Conservation (phyloP, 1,284 basidiomycete species). For the Vanrija pseudolonga region DNA sequence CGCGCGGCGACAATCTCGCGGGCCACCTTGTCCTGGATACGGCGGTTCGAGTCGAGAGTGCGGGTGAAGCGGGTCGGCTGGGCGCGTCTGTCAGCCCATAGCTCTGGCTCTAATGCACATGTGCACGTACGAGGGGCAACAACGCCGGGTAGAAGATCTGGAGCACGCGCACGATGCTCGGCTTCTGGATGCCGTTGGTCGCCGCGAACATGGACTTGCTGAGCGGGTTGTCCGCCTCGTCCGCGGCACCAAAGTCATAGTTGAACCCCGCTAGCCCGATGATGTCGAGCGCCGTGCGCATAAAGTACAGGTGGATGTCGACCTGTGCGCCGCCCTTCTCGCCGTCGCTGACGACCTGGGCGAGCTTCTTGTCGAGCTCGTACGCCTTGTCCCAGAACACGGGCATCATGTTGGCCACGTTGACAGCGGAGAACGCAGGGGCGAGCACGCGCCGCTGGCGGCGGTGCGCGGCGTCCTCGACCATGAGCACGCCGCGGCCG, state of each 20-base stretch:
- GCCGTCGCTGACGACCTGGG: constrained; percentile 21
- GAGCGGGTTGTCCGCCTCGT: constrained; percentile 55
- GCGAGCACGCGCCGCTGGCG: constrained; percentile 54
- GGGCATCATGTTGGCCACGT: constrained; percentile 52
- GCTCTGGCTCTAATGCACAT: background rate
- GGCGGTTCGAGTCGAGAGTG: background rate
- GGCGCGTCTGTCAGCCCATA: too few species aligned
- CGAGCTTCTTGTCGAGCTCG: constrained; percentile 50
- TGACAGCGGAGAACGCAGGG: constrained; percentile 47
- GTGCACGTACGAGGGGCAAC: background rate
- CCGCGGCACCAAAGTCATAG: constrained; percentile 57
- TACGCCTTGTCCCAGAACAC: constrained; percentile 63
- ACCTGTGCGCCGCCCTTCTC: constrained; percentile 39
- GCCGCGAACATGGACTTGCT: constrained; percentile 58
- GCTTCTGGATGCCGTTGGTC: constrained; percentile 53
- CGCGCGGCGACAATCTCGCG: constrained; percentile 29
- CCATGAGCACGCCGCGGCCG: constrained; percentile 44
- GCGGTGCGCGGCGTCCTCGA: constrained; percentile 55
- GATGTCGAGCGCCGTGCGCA: constrained; percentile 64
- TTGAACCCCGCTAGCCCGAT: constrained; percentile 69
- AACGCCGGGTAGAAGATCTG: constrained; percentile 14
- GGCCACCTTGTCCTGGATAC: constrained; percentile 3
- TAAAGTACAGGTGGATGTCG: constrained; percentile 62
- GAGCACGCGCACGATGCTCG: constrained; percentile 7
- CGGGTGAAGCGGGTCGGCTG: constrained; percentile 2